Base-by-base conservation (phyloP, 2,329 filamentous ascomycete genomes). In the Clarireedia homoeocarpa region DNA sequence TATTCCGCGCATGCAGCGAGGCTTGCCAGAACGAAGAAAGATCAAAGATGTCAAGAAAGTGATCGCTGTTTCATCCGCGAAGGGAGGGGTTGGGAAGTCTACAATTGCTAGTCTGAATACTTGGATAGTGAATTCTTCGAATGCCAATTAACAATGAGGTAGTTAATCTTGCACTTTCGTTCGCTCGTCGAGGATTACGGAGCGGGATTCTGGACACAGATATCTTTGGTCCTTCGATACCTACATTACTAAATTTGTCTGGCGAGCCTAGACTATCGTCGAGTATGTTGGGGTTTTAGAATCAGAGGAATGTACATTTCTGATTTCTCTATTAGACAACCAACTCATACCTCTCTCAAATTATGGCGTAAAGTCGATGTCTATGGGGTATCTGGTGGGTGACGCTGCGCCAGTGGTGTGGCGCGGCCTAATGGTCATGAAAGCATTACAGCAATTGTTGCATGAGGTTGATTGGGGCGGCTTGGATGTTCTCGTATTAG, bases 351-450 rank as follows among this genome's bases (percentile, higher is more conserved):
- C 94, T 0, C 74, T 99, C 24, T 91, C 88, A 23, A 96, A 95
- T 69, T 97, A 97, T 74, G 94, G 94, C 42, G 81, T 99, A 56
- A 95, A 95, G 72, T 95, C 91, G 54, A 99, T 99, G 94, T 96
- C 91, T 0, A 97, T 99, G 89, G 94, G 94, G 50, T 97, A 96
- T 62, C 79, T 99, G 0, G 84, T 96, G 1, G 82, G 82, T 20
- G 85, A 90, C 62, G 80, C 84, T 10, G 87, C 89, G 5, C 89
- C 91, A 0, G 87, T 99, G 15, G 91, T 94, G 34, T 99, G 94
- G 94, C 84, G 94, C 51, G 94, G 94, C 0, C 80, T 96, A 2
- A 96, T 99, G 91, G 89, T 97, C 14, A 95, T 95, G 79, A 99
- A 97, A 69, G 94, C 94, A 0, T 79, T 99, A 61, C 91, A 96